Percentiles rank a stretch among this genome's conserved stretches.
Evolutionary conservation across 2,329 filamentous ascomycete genomes (phyloP).

Genomic region (Colletotrichum lupini): DNA sequence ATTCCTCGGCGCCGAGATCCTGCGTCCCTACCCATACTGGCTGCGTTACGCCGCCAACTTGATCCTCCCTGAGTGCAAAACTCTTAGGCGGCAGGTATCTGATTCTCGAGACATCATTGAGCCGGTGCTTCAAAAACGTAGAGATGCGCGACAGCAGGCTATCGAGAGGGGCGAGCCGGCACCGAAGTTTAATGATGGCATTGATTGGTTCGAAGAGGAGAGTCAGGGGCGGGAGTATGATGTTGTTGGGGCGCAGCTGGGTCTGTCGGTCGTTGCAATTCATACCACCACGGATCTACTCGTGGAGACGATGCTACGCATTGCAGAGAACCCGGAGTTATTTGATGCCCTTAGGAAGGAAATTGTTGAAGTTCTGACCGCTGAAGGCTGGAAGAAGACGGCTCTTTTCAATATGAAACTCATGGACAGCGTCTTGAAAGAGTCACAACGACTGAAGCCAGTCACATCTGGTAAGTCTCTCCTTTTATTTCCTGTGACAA

Average conservation of each 20-base stretch:
- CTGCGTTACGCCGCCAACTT: neutral
- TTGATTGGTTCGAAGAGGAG: constrained; percentile 54
- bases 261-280: constrained; percentile 74
- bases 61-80: constrained; percentile 15
- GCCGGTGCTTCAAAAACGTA: constrained; percentile 44
- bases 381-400: constrained; percentile 46
- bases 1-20: constrained; percentile 10
- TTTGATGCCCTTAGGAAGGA: constrained; percentile 45
- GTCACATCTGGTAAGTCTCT: neutral
- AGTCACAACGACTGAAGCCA: constrained; percentile 44
- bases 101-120: constrained; percentile 49
- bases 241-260: constrained; percentile 73
- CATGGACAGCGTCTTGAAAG: constrained; percentile 55
- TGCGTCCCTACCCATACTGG: constrained; percentile 7
- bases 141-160: constrained; percentile 40
- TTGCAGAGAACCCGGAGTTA: constrained; percentile 53
- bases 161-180: neutral
- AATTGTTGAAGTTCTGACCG: neutral
- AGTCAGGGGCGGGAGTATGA: constrained; percentile 72
- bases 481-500: neutral
- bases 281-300: constrained; percentile 53
- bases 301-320: constrained; percentile 51
- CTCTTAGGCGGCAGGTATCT: constrained; percentile 48
- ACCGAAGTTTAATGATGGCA: constrained; percentile 46
- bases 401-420: constrained; percentile 49